Evolutionary conservation across 2,329 filamentous ascomycete species (phyloP).

Genomic region (Apiospora aurea): DNA sequence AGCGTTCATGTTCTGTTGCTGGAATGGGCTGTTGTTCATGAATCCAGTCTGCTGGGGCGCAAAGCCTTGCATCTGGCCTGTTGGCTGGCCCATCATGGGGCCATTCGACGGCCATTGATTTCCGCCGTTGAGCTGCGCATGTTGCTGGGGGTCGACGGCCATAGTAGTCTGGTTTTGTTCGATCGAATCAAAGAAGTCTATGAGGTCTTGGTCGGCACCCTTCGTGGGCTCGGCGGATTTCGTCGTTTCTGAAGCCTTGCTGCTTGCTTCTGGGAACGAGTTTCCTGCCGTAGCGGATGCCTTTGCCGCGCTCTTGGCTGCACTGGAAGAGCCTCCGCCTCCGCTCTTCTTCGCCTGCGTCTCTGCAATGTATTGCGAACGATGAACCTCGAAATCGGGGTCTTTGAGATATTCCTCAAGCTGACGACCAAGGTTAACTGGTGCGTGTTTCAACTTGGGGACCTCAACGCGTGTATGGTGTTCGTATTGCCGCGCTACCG

Average conservation of each 20-base stretch:
- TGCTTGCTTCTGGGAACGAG: conserved; percentile 46
- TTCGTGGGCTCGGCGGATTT: conserved; percentile 60
- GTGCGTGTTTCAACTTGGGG: conserved; percentile 95
- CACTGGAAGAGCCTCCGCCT: conserved; percentile 42
- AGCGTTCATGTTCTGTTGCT: conserved; percentile 45
- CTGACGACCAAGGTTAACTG: conserved; percentile 86
- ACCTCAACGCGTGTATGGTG: conserved; percentile 92
- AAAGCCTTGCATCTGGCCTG: conserved; percentile 45
- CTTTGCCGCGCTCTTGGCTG: conserved; percentile 46
- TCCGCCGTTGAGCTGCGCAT: conserved; percentile 42
- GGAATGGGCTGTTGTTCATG: conserved; percentile 50
- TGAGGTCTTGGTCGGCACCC: conserved; percentile 78
- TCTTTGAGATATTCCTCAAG: conserved; percentile 95
- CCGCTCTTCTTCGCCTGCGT: conserved; percentile 73
- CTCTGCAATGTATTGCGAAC: conserved; percentile 89
- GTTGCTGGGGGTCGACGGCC: conserved; percentile 50
- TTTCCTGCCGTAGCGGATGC: conserved; percentile 50
- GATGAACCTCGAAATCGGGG: conserved; percentile 91
- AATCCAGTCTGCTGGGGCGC: conserved; percentile 46
- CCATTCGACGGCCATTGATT: conserved; percentile 47
- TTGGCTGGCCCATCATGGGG: conserved; percentile 43
- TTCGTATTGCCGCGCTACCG: conserved; percentile 87
- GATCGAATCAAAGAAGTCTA: conserved; percentile 94
- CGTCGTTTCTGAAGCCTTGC: conserved; percentile 45
- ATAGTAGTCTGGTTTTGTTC: conserved; percentile 85